Percentiles rank a stretch among this genome's conserved stretches.
Conservation (phyloP, 2,329 filamentous ascomycete genomes). For the Aspergillus phoenicis region DNA sequence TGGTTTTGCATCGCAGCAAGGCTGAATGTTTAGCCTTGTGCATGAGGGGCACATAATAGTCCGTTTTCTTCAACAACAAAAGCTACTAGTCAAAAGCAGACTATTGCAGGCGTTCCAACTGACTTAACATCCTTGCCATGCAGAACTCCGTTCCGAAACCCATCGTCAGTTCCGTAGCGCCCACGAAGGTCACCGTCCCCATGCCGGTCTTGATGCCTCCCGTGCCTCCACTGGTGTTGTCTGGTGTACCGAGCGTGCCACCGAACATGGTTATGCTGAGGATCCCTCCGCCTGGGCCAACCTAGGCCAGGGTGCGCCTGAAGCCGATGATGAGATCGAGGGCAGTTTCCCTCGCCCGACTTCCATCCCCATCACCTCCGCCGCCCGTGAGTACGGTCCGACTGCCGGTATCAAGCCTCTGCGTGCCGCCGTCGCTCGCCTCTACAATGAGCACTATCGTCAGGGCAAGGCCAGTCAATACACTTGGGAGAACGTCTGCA, state of each 20-base stretch:
- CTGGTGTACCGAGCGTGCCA: constrained; percentile 72
- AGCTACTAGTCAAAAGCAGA: neutral
- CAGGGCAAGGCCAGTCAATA: constrained; percentile 86
- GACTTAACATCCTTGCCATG: neutral
- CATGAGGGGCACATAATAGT: neutral
- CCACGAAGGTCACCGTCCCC: constrained; percentile 86
- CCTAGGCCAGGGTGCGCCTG: constrained; percentile 88
- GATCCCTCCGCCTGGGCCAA: constrained; percentile 86
- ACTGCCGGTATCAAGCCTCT: constrained; percentile 92
- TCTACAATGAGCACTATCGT: constrained; percentile 93
- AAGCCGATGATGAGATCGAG: constrained; percentile 89
- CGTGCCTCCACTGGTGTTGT: constrained; percentile 91
- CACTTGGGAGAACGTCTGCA: constrained; percentile 96
- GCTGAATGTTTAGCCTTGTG: neutral
- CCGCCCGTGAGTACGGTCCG: constrained; percentile 85
- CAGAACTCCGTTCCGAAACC: constrained; percentile 79
- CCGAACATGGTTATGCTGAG: constrained; percentile 85
- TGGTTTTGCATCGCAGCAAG: neutral
- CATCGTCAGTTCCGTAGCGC: constrained; percentile 87
- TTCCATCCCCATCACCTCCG: constrained; percentile 74
- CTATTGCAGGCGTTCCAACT: neutral
- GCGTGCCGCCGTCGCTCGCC: constrained; percentile 80
- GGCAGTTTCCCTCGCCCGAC: constrained; percentile 84
- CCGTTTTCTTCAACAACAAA: neutral
- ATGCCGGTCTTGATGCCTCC: constrained; percentile 85